These are phyloP conservation scores for Prototheca wickerhamii DNA, from an alignment of 163 green algal species.

Conservation along the genomic window DNA sequence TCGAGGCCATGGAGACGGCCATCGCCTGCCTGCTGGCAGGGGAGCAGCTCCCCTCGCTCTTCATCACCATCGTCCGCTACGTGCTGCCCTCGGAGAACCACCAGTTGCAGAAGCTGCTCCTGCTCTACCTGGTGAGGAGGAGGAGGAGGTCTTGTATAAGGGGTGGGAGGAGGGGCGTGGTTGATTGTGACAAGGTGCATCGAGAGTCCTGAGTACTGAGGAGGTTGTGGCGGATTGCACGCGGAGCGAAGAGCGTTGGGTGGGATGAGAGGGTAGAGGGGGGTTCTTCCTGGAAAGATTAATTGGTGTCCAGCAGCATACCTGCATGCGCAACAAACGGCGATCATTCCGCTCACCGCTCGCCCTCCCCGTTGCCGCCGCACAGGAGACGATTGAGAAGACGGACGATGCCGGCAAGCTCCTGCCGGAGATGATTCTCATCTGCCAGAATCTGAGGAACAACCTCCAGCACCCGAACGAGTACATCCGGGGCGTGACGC, in stretches of 20 bases:
- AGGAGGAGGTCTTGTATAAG: background rate
- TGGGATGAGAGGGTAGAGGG: no score
- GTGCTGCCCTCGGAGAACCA: slow-evolving; percentile 98
- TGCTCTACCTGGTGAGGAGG: slow-evolving; percentile 90
- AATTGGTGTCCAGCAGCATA: no score
- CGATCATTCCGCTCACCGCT: background rate
- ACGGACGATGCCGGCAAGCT: slow-evolving; percentile 93
- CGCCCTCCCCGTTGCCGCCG: background rate
- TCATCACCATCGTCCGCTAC: slow-evolving; percentile 99
- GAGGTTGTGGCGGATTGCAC: background rate
- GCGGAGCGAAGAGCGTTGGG: no score
- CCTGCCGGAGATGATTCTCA: slow-evolving; percentile 99
- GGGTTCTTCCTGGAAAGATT: no score
- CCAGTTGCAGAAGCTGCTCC: slow-evolving; percentile 96
- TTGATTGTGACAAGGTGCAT: background rate
- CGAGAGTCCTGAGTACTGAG: background rate
- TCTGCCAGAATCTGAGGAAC: slow-evolving; percentile 99
- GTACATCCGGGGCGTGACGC: slow-evolving; percentile 92
- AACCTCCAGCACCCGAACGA: slow-evolving; percentile 99
- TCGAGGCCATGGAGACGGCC: slow-evolving; percentile 90
- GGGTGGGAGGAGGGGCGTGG: no score
- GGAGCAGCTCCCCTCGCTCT: slow-evolving; percentile 91
- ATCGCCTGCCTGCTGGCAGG: slow-evolving; percentile 90
- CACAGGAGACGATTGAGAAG: slow-evolving; percentile 97
- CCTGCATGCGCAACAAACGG: no score